Conservation (phyloP, 2,329 filamentous ascomycete species). For the Zalaria sp. region DNA sequence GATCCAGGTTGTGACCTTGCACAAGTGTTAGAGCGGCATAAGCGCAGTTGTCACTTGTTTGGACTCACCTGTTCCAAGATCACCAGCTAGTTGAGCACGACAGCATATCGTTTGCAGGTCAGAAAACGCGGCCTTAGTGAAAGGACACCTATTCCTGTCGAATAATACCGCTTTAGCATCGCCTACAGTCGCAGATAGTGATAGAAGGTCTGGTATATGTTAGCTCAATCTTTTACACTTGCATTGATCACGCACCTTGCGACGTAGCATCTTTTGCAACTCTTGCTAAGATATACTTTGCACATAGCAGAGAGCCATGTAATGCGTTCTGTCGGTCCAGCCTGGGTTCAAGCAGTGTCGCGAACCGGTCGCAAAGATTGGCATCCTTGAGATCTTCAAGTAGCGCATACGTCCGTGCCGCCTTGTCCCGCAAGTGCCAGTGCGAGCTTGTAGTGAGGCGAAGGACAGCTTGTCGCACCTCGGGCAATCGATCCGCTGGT, state of each 20-base stretch:
- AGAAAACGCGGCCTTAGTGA: conserved; percentile 21
- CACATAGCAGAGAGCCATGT: conserved; percentile 19
- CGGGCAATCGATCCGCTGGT: conserved; percentile 39
- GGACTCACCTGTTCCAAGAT: no score
- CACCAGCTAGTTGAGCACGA: no score
- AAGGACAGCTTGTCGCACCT: conserved; percentile 44
- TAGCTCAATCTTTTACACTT: no score
- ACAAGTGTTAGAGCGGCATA: no score
- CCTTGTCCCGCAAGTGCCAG: conserved; percentile 74
- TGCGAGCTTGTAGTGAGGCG: conserved; percentile 53
- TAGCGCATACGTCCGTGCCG: conserved; percentile 50
- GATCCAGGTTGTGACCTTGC: no score
- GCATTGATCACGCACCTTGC: not conserved
- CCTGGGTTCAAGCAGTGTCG: conserved; percentile 1
- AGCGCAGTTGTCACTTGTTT: no score
- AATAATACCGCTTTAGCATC: conserved; percentile 2
- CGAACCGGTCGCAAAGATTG: not conserved
- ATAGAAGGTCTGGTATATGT: no score
- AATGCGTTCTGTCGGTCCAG: conserved; percentile 13
- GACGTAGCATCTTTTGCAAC: not conserved
- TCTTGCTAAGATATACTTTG: conserved; percentile 10
- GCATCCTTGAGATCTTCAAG: conserved; percentile 11
- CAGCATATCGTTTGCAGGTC: conserved; percentile 12
- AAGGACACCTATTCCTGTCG: conserved; percentile 13
- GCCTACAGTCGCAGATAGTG: no score